These are phyloP conservation scores for Lathyrus tuberosus DNA, from an alignment of 306 rosid genomes.

Conservation along the genomic window DNA sequence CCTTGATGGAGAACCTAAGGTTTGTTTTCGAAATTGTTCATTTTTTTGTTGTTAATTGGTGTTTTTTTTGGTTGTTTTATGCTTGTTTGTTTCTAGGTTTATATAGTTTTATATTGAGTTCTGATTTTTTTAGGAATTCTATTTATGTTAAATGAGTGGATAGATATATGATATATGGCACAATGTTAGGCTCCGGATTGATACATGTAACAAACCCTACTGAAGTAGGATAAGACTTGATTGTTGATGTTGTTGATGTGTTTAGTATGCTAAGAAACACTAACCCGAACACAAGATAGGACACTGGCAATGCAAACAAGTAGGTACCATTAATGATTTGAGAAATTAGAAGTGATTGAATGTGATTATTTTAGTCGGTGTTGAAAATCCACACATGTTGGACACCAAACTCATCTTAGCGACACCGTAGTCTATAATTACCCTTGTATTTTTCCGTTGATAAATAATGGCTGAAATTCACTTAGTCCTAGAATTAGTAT, in stretches of 20 bases:
- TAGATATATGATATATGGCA: too few relatives aligned
- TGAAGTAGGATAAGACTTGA: too few relatives aligned
- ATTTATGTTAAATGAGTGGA: neutral
- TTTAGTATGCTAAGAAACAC: neutral
- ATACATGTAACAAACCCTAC: too few relatives aligned
- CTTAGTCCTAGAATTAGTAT: too few relatives aligned
- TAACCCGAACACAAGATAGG: neutral
- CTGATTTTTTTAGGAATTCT: neutral
- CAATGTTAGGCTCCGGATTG: too few relatives aligned
- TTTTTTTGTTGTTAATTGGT: neutral
- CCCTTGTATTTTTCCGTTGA: too few relatives aligned
- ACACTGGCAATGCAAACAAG: neutral
- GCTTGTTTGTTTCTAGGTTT: neutral
- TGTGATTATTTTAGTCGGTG: neutral
- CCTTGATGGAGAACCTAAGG: conserved; percentile 93
- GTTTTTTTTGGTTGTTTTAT: neutral
- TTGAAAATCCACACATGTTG: neutral
- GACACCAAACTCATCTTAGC: neutral
- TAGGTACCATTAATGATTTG: neutral
- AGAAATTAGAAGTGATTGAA: neutral
- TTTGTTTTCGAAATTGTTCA: neutral
- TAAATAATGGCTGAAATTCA: too few relatives aligned
- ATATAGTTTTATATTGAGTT: neutral
- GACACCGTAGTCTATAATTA: neutral
- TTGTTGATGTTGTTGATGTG: neutral